Evolutionary conservation across 2,329 filamentous ascomycete genomes (phyloP).

Genomic region (Pezicula carpinea): DNA sequence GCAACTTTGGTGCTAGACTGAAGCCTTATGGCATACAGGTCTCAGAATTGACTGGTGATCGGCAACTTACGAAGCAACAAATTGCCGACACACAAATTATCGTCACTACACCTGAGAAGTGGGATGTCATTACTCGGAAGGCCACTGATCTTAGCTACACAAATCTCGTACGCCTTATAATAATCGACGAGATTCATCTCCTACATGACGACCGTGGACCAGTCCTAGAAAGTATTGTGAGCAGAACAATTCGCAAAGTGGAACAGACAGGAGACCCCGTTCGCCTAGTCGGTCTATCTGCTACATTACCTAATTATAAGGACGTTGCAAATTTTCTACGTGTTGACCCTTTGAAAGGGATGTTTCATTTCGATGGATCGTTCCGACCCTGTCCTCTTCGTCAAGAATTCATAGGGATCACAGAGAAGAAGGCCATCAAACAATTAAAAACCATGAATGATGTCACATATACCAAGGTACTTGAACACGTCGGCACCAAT

Average conservation of each 20-base stretch:
- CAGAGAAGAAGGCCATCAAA: conserved; percentile 97
- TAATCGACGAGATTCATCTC: conserved; percentile 97
- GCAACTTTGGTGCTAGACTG: conserved; percentile 89
- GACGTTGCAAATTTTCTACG: conserved; percentile 95
- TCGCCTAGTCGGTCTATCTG: conserved; percentile 85
- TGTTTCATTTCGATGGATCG: conserved; percentile 95
- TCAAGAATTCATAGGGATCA: conserved; percentile 96
- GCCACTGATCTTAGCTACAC: conserved; percentile 96
- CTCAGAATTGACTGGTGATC: conserved; percentile 93
- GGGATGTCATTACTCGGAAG: conserved; percentile 98
- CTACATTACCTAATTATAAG: conserved; percentile 91
- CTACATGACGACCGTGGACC: conserved; percentile 96
- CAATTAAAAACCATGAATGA: conserved; percentile 99
- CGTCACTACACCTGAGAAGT: conserved; percentile 97
- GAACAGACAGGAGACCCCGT: conserved; percentile 94
- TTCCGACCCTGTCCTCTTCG: conserved; percentile 90
- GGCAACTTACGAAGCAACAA: conserved; percentile 97
- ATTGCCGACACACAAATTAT: conserved; percentile 98
- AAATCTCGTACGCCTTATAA: conserved; percentile 89
- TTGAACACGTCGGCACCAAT: conserved; percentile 90
- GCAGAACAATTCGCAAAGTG: conserved; percentile 84
- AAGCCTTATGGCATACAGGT: conserved; percentile 89
- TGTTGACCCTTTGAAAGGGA: conserved; percentile 76
- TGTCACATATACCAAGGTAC: conserved; percentile 93
- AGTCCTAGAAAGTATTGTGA: conserved; percentile 94